Evolutionary conservation across 257 asterid species (phyloP).

Genomic region (Henckelia pumila): DNA sequence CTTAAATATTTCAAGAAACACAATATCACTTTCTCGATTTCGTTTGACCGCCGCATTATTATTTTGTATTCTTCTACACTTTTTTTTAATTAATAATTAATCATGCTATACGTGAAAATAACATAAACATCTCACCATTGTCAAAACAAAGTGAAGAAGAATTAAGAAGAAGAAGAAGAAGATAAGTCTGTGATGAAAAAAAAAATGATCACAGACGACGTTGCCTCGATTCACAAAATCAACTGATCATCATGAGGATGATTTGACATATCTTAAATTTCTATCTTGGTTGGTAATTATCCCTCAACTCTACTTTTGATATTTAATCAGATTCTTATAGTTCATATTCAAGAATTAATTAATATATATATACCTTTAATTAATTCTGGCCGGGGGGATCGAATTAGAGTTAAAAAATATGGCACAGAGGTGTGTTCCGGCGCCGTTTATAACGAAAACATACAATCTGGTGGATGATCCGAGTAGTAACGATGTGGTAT

Average conservation of each 20-base stretch:
- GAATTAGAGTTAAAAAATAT: slow-evolving; percentile 27
- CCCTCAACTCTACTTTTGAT: neutral
- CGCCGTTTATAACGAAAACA: slow-evolving; percentile 84
- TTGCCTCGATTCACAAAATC: neutral
- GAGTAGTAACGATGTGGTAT: slow-evolving; percentile 55
- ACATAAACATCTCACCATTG: neutral
- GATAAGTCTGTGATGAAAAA: no score
- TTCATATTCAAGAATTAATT: neutral
- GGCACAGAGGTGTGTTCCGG: slow-evolving; percentile 79
- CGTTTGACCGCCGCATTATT: neutral
- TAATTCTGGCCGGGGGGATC: neutral
- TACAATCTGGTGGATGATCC: slow-evolving; percentile 76
- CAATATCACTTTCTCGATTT: neutral
- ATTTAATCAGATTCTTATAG: neutral
- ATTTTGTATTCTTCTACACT: neutral
- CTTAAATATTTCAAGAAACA: neutral
- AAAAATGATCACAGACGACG: no score
- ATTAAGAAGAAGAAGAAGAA: no score
- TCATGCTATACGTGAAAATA: neutral
- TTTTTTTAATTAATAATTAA: no score
- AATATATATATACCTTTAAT: no score
- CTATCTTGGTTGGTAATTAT: no score
- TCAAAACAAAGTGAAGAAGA: neutral
- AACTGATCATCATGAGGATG: neutral
- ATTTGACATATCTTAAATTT: neutral